phyloP scores from a whole-genome alignment of 768 basidiomycete genomes.

The Pholiota conissans region DNA sequence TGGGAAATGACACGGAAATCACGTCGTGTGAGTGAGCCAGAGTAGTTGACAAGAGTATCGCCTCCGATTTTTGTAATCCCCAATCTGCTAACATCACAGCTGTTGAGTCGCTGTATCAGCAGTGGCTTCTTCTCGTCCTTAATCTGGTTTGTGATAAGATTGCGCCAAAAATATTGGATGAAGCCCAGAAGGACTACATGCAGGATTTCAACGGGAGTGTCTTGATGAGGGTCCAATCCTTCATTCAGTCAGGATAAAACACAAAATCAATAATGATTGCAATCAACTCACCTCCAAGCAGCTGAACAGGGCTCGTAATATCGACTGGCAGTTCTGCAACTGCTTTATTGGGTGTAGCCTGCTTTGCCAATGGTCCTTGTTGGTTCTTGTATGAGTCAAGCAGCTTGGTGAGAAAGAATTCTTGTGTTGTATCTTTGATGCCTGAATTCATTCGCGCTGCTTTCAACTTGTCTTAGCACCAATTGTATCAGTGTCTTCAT shows the following conservation, averaged over 20 bases:
- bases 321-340: background rate
- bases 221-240: slow-evolving; percentile 26
- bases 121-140: slow-evolving; percentile 25
- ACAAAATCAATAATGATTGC: too few relatives aligned
- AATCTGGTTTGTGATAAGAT: slow-evolving; percentile 26
- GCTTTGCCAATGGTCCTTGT: background rate
- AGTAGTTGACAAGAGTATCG: background rate
- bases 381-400: slow-evolving; percentile 17
- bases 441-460: slow-evolving; percentile 24
- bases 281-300: too few relatives aligned
- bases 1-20: background rate
- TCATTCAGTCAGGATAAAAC: too few relatives aligned
- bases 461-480: slow-evolving; percentile 11
- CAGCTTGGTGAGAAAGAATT: slow-evolving; percentile 20
- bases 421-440: slow-evolving; percentile 32
- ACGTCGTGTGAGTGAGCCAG: background rate
- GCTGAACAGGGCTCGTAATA: slow-evolving; percentile 32
- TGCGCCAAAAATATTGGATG: slow-evolving; percentile 50
- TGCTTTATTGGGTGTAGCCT: background rate
- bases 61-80: slow-evolving; percentile 20
- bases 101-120: slow-evolving; percentile 25
- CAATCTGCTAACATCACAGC: slow-evolving; percentile 33
- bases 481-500: background rate
- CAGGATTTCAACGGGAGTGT: slow-evolving; percentile 45
- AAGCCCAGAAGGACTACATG: slow-evolving; percentile 45